A percentile compares a stretch with the other conserved stretches of the same genome.
Conservation (phyloP, 78 protist species). For the Speleostelium caveatum region DNA sequence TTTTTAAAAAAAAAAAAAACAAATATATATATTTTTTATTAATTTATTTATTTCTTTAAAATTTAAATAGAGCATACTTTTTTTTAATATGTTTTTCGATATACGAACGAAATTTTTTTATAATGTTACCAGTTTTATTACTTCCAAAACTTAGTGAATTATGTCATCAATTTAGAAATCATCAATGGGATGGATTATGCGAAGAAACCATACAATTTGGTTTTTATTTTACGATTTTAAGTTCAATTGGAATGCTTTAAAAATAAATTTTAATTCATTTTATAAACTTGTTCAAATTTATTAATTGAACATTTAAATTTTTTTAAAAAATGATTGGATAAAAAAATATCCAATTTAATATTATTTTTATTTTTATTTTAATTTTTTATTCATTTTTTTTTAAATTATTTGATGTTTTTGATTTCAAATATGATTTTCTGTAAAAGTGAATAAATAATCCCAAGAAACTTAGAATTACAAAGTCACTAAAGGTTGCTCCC, state of each 20-base stretch:
- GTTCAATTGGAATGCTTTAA: slow-evolving; percentile 21
- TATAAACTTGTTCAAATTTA: no score
- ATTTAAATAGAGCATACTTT: background rate
- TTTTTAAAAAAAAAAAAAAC: background rate
- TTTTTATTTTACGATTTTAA: slow-evolving; percentile 1
- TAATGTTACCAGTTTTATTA: slow-evolving; percentile 8
- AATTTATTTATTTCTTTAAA: no score
- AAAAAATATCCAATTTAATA: no score
- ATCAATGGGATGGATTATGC: no score
- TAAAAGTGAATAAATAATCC: slow-evolving; percentile 62
- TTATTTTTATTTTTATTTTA: no score
- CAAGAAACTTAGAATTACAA: background rate
- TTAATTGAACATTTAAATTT: no score
- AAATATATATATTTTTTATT: background rate
- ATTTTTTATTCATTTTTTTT: no score
- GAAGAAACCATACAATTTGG: slow-evolving; percentile 10
- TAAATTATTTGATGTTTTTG: no score
- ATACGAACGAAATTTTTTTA: background rate
- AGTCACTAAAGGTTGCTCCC: background rate
- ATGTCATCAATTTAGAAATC: background rate
- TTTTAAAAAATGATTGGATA: no score
- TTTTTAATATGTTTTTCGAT: slow-evolving; percentile 5
- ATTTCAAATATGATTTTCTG: slow-evolving; percentile 9
- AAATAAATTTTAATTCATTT: no score
- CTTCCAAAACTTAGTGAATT: background rate